A percentile compares a stretch with the other conserved stretches of the same genome.
Conservation (phyloP, 129 eudicot genomes). For the Tanacetum coccineum region DNA sequence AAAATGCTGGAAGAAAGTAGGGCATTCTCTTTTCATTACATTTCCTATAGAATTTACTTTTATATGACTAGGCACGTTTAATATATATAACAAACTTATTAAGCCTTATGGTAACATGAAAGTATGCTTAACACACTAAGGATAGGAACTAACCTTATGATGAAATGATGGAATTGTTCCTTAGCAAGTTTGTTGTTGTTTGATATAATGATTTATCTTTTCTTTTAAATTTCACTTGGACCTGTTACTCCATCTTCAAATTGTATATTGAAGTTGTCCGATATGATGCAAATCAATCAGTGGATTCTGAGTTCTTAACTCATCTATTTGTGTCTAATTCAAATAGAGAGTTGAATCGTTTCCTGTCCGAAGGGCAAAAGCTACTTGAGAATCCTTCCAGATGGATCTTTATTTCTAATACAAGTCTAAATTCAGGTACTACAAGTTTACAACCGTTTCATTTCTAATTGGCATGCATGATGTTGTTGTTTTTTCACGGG, state of each 20-base stretch:
- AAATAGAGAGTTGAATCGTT: no score
- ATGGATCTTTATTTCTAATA: no score
- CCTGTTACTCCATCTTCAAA: background rate
- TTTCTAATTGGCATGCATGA: no score
- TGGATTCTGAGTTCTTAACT: background rate
- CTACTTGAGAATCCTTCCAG: no score
- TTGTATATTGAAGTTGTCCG: background rate
- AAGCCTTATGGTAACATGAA: constrained; percentile 6
- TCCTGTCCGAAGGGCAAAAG: no score
- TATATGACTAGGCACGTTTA: background rate
- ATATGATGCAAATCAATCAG: background rate
- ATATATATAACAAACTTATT: constrained; percentile 4
- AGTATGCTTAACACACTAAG: no score
- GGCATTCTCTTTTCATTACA: constrained; percentile 28
- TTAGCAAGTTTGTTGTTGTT: background rate
- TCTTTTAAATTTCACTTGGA: background rate
- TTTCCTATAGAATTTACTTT: constrained; percentile 17
- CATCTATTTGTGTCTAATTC: no score
- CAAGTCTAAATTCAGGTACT: no score
- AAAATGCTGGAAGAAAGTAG: constrained; percentile 97
- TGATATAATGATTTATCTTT: background rate
- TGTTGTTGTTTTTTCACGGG: no score
- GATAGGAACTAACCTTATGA: no score
- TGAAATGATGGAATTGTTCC: no score
- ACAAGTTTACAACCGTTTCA: no score